phyloP scores from a whole-genome alignment of 768 basidiomycete genomes.

The Russula olivacea region DNA sequence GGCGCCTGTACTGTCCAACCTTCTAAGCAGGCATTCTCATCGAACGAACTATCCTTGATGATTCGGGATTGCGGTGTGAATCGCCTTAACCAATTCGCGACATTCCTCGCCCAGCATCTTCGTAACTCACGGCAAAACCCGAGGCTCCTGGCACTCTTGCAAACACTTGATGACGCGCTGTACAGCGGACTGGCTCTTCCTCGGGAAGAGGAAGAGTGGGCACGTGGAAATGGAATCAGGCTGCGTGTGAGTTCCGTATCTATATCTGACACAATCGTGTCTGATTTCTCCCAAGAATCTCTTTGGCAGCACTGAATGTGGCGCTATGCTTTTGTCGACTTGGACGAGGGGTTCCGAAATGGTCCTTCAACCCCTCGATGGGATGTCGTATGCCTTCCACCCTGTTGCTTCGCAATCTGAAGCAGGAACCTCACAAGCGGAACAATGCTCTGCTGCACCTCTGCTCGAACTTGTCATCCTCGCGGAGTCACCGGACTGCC shows the following conservation, averaged over 20 bases:
- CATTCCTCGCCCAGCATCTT: conserved; percentile 62
- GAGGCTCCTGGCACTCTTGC: conserved; percentile 53
- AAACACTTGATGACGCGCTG: conserved; percentile 54
- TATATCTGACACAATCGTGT: conserved; percentile 21
- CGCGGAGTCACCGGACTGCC: conserved; percentile 62
- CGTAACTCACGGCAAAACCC: conserved; percentile 53
- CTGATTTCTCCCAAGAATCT: conserved; percentile 48
- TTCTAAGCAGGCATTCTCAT: conserved; percentile 55
- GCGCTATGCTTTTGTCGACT: conserved; percentile 57
- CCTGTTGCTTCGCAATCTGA: conserved; percentile 43
- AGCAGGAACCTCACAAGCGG: conserved; percentile 32
- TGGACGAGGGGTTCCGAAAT: conserved; percentile 44
- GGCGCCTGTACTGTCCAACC: conserved; percentile 71
- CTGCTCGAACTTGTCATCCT: conserved; percentile 69
- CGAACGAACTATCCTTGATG: conserved; percentile 69
- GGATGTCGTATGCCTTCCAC: conserved; percentile 60
- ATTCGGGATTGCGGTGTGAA: conserved; percentile 60
- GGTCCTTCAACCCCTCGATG: conserved; percentile 52
- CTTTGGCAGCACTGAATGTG: conserved; percentile 79
- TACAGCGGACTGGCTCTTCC: conserved; percentile 61
- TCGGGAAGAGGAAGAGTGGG: conserved; percentile 68
- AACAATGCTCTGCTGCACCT: conserved; percentile 41
- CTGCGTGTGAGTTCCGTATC: conserved; percentile 46
- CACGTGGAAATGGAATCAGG: conserved; percentile 54
- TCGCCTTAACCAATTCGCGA: conserved; percentile 68